These are phyloP conservation scores for Symbiodinium natans DNA, from an alignment of 73 alveolate species.

Conservation along the genomic window DNA sequence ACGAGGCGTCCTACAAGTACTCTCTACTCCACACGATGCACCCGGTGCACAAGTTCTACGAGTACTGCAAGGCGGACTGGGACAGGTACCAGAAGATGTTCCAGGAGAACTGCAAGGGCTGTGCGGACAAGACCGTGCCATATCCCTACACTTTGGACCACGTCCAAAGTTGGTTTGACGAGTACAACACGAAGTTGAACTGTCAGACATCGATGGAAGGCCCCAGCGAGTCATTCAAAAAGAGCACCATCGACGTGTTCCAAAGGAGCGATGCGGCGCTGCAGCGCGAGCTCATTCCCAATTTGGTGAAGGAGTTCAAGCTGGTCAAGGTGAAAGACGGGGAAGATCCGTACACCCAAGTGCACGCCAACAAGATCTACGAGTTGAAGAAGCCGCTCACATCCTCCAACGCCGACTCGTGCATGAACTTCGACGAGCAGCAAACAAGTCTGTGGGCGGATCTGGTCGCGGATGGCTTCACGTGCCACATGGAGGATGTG, in stretches of 20 bases:
- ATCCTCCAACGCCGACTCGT: not conserved
- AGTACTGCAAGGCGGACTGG: conserved; percentile 80
- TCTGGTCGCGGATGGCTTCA: not conserved
- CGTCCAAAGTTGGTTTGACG: not conserved
- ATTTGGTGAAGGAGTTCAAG: not conserved
- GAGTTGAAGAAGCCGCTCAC: conserved; percentile 17
- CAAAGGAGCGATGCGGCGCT: not conserved
- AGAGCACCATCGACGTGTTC: not conserved
- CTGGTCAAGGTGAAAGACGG: not conserved
- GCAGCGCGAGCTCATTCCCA: not conserved
- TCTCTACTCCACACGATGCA: conserved; percentile 89
- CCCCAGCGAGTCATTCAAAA: not conserved
- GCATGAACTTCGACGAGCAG: conserved; percentile 1
- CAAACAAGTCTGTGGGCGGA: not conserved
- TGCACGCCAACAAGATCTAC: not conserved
- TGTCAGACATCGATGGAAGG: not conserved
- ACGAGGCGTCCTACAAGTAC: conserved; percentile 19
- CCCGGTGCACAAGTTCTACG: conserved; percentile 75
- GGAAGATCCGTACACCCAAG: not conserved
- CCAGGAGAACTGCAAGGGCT: conserved; percentile 39
- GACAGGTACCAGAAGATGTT: too few relatives aligned
- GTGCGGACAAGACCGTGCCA: conserved; percentile 23
- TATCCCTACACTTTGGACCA: conserved; percentile 12
- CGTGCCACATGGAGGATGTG: not conserved
- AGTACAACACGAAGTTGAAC: conserved; percentile 22